Base-by-base conservation (phyloP, 345 rosid species). In the Boechera retrofracta region DNA sequence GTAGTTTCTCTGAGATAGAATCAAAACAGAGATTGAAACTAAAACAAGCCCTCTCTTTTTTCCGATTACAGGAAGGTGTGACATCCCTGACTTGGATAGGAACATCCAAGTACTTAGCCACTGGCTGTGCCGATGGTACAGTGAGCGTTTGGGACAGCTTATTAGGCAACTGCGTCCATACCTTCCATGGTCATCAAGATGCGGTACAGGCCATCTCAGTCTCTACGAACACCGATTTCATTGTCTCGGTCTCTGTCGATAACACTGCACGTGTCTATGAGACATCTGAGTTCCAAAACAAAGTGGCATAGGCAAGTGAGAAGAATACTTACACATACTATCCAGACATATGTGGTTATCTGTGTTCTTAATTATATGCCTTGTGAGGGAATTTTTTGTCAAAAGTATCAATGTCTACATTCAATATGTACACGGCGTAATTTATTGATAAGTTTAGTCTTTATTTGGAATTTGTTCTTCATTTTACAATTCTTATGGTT, bases 81-180 rank as follows among this genome's bases (percentile, higher is more conserved):
- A 77, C 91, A 67, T 88, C 89, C 82, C 71, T 92, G 84, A 71
- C 87, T 44, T 95, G 99, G 99, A 81, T 95, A 8, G 96, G 93
- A 64, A 48, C 78, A 18, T 77, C 97, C 4, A 87, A 77, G 75
- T 95, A 80, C 74, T 12, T 95, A 59, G 94, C 90, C 39, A 85
- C 98, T 0, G 99, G 98, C 10, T 91, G 94, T 13, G 80, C 77
- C 0, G 91, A 91, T 55, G 98, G 98, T 73, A 82, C 82, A 72
- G 89, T 95, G 68, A 75, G 84, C 24, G 21, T 95, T 26, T 92
- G 98, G 98, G 95, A 95, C 69, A 79, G 91, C 83, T 91, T 91
- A 2, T 87, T 91, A 4, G 97, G 96, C 3, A 89, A 82, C 38
- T 89, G 93, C 52, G 74, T 86, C 0, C 85, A 83, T 78, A 88